A percentile compares a stretch with the other conserved stretches of the same genome.
These are phyloP conservation scores for Medicago truncatula DNA, from an alignment of 306 rosid species.

Conservation along the genomic window MtrunA17r5.0-ANR NC_053043.1:34753501-34754000, in stretches of 20 bases:
- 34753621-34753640: slow-evolving; percentile 14
- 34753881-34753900: too few relatives aligned
- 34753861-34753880: too few relatives aligned
- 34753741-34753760: neutral
- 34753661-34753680: neutral
- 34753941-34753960: neutral
- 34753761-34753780: slow-evolving; percentile 1
- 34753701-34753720: slow-evolving; percentile 12
- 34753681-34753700: neutral
- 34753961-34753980: too few relatives aligned
- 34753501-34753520: slow-evolving; percentile 30
- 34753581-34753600: slow-evolving; percentile 35
- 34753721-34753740: neutral
- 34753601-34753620: slow-evolving; percentile 16
- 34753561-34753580: slow-evolving; percentile 45
- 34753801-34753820: slow-evolving; percentile 1
- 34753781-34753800: neutral
- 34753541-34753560: slow-evolving; percentile 41
- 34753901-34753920: neutral
- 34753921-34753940: neutral
- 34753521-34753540: slow-evolving; percentile 39
- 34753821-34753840: neutral
- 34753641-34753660: slow-evolving; percentile 22
- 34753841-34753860: neutral
- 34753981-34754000: too few relatives aligned